A percentile compares a stretch with the other conserved stretches of the same genome.
Evolutionary conservation across 306 rosid species (phyloP).

Genomic region (Trifolium dubium): DNA sequence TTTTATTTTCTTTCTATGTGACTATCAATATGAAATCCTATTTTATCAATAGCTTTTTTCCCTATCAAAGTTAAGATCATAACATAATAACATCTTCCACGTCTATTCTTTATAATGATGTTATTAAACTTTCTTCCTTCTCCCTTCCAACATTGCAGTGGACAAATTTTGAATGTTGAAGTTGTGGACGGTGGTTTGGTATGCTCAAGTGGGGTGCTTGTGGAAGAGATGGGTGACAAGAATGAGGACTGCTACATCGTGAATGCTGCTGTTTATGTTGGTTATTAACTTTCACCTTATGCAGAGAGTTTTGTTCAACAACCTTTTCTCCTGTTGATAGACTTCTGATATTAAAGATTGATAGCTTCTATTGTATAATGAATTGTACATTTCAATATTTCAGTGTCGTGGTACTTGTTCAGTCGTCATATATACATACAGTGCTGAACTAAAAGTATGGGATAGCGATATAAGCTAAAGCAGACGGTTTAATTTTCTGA

Average conservation of each 20-base stretch:
- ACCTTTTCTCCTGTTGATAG: slow-evolving; percentile 15
- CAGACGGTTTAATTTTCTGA: too few species aligned
- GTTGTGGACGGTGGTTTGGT: slow-evolving; percentile 93
- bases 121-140: slow-evolving; percentile 10
- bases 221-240: slow-evolving; percentile 99
- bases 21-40: slow-evolving; percentile 17
- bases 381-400: slow-evolving; percentile 23
- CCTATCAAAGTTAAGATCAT: neutral
- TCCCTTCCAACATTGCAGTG: slow-evolving; percentile 57
- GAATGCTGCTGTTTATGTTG: slow-evolving; percentile 95
- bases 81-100: neutral
- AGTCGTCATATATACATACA: neutral
- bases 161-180: slow-evolving; percentile 77
- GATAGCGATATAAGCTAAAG: neutral
- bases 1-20: neutral
- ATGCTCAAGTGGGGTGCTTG: slow-evolving; percentile 94
- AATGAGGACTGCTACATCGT: slow-evolving; percentile 93
- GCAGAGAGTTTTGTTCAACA: slow-evolving; percentile 26
- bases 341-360: neutral
- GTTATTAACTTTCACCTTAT: slow-evolving; percentile 60
- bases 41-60: neutral
- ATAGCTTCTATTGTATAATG: slow-evolving; percentile 2
- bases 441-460: neutral
- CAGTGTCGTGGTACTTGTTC: neutral
- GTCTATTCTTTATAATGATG: neutral